Conservation (phyloP, 371 early-diverging fungal genomes). For the Syncephalastrum sp. region DNA sequence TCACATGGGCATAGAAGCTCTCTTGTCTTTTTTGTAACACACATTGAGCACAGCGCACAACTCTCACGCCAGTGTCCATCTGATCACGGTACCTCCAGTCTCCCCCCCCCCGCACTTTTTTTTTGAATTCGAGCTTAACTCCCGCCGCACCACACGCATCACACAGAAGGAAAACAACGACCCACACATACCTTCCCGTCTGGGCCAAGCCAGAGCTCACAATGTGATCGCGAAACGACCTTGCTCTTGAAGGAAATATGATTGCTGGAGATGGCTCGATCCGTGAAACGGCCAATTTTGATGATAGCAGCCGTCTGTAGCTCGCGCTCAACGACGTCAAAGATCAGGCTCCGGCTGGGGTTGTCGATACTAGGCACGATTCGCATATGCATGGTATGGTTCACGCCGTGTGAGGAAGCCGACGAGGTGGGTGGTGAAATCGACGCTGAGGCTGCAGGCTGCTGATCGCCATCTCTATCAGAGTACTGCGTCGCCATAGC, state of each 20-base stretch:
- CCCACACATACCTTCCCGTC: conserved; percentile 67
- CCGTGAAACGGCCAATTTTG: conserved; percentile 78
- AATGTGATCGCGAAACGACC: conserved; percentile 91
- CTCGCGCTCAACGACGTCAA: conserved; percentile 77
- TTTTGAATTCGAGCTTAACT: not conserved
- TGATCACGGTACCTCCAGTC: not conserved
- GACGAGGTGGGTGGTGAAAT: conserved; percentile 1
- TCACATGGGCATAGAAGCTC: not conserved
- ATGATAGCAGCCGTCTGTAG: conserved; percentile 62
- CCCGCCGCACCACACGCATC: not conserved
- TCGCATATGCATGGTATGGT: conserved; percentile 50
- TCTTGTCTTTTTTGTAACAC: not conserved
- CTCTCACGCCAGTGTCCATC: not conserved
- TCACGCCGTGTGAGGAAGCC: conserved; percentile 15
- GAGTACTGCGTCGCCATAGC: conserved; percentile 17
- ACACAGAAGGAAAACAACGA: not conserved
- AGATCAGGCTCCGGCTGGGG: conserved; percentile 66
- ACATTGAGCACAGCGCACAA: not conserved
- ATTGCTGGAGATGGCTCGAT: conserved; percentile 53
- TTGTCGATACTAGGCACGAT: conserved; percentile 75
- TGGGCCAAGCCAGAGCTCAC: conserved; percentile 85
- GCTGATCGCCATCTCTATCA: conserved; percentile 2
- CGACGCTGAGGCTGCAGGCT: not conserved
- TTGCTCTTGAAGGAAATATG: conserved; percentile 89
- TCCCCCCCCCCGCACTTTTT: not conserved